Evolutionary conservation across 2,329 filamentous ascomycete genomes (phyloP).

Genomic region (Epichloe scottii): DNA sequence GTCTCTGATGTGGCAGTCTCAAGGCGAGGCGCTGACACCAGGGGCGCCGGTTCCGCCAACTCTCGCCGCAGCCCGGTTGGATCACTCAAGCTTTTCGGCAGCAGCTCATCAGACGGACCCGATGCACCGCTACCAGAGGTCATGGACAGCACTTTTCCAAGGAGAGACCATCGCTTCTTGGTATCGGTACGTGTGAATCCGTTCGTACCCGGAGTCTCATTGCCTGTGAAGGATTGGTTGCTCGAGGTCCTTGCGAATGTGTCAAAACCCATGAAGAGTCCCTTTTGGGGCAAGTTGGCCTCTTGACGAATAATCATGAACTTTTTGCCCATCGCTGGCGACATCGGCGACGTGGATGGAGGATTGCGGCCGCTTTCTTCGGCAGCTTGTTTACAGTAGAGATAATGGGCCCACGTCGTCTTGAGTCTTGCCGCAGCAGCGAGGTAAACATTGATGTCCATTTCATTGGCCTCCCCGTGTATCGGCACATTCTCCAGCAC

Average conservation of each 20-base stretch:
- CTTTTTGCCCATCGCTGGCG: conserved; percentile 71
- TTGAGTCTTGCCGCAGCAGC: conserved; percentile 55
- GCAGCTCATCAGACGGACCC: neutral
- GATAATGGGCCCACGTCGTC: conserved; percentile 66
- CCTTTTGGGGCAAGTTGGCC: conserved; percentile 32
- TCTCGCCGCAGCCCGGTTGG: neutral
- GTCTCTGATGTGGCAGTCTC: conserved; percentile 31
- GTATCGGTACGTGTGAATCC: conserved; percentile 23
- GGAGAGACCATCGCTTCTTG: conserved; percentile 51
- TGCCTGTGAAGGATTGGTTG: conserved; percentile 11
- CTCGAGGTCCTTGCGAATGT: conserved; percentile 22
- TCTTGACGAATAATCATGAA: conserved; percentile 86
- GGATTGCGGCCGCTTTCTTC: conserved; percentile 40
- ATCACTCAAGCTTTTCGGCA: neutral
- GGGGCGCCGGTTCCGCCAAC: neutral
- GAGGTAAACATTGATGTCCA: conserved; percentile 60
- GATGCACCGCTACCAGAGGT: conserved; percentile 12
- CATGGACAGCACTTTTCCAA: conserved; percentile 48
- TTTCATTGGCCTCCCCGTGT: conserved; percentile 52
- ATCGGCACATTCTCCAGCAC: conserved; percentile 79
- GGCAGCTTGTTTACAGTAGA: conserved; percentile 58
- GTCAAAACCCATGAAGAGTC: conserved; percentile 39
- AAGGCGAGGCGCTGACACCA: conserved; percentile 9
- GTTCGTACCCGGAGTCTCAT: conserved; percentile 14
- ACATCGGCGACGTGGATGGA: conserved; percentile 69